Evolutionary conservation across 345 rosid genomes (phyloP), one percentile per base, ranked within the genome.

Genomic region (Salix purpurea): DNA sequence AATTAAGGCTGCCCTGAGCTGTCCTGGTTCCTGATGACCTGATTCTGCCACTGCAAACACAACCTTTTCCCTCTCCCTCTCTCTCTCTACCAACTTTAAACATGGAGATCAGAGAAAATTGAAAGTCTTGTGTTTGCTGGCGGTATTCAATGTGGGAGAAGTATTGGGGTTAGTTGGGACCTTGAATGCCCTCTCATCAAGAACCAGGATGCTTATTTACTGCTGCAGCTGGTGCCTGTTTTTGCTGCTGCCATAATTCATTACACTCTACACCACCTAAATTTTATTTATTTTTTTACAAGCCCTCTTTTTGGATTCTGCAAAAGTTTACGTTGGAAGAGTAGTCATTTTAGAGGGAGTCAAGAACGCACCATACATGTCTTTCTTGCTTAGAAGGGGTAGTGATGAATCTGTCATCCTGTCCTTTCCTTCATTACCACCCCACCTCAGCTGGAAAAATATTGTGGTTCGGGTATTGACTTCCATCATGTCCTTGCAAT

Each of bases 401-500:
- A 69, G 46, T 36, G 36, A 66, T 39, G n/a, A 67, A 67, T 7
- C 75, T 44, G 9, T 21, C 34, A 9, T 79, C 48, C 64, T 36
- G 16, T 10, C 52, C 23, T 42, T 70, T 13, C 30, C 56, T 71
- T 65, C 36, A 9, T 46, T 65, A 37, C n/a, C 24, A 54, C n/a
- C 12, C 15, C 19, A 67, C n/a, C 54, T 19, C 67, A 15, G 67
- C 66, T 37, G 61, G 46, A 44, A 68, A 66, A 13, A 40, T 67
- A 68, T 85, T 90, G 84, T 90, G 96, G 97, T 93, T 93, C 97
- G 97, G 96, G 97, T 84, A 93, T 93, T 93, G 97, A 93, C 97
- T 93, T 90, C 93, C 83, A 82, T 86, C 81, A 75, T 72, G 79
- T 71, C 71, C 81, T 70, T 67, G 23, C 36, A 60, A 48, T 80